These are phyloP conservation scores for Teunomyces cretensis DNA, from an alignment of 805 yeast genomes.

Conservation along the genomic window DNA sequence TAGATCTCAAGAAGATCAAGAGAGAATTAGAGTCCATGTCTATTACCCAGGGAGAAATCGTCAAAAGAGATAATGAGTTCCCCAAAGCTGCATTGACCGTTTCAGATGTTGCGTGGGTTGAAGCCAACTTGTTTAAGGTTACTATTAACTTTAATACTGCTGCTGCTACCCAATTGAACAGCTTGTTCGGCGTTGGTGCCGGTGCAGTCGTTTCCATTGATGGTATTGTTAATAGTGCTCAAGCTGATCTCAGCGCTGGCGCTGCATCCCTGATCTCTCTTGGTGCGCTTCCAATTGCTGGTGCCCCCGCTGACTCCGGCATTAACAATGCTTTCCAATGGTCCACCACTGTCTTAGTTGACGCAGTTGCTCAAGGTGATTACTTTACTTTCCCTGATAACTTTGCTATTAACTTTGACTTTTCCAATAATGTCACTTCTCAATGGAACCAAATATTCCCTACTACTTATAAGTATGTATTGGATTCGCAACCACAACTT, in stretches of 20 bases:
- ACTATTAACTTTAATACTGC: conserved; percentile 18
- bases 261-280: neutral
- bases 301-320: conserved; percentile 8
- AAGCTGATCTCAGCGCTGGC: neutral
- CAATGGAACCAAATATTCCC: conserved; percentile 9
- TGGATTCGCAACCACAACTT: neutral
- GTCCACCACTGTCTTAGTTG: conserved; percentile 15
- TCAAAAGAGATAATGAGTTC: conserved; percentile 8
- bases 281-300: conserved; percentile 9
- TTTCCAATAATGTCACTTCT: conserved; percentile 6
- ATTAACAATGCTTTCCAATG: conserved; percentile 16
- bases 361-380: conserved; percentile 11
- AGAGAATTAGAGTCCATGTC: conserved; percentile 6
- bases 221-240: neutral
- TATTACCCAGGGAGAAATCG: neutral
- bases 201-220: conserved; percentile 8
- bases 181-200: conserved; percentile 8
- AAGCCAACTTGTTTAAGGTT: conserved; percentile 18
- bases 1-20: conserved; percentile 9
- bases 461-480: neutral
- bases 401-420: conserved; percentile 16
- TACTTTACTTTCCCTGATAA: conserved; percentile 16
- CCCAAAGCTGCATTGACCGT: conserved; percentile 18
- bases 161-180: conserved; percentile 13
- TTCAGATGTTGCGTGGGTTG: conserved; percentile 15